A percentile compares a stretch with the other conserved stretches of the same genome.
Evolutionary conservation across 2,329 filamentous ascomycete genomes (phyloP).

Genomic region (Alternaria sp.): DNA sequence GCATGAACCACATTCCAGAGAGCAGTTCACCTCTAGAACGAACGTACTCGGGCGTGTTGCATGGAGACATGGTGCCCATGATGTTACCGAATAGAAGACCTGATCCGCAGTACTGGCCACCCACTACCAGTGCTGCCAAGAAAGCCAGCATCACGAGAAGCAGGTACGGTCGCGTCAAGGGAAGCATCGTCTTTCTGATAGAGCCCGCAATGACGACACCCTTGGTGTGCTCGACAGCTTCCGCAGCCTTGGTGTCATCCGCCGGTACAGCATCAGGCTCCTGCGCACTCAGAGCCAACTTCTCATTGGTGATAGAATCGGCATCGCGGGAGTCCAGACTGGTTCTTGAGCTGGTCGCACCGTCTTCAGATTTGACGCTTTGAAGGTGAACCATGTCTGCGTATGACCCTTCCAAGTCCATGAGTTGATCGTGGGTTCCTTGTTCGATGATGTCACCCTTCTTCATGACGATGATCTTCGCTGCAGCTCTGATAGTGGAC

Average conservation of each 20-base stretch:
- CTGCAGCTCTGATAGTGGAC: slow-evolving; percentile 46
- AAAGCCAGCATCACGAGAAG: slow-evolving; percentile 57
- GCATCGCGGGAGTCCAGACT: slow-evolving; percentile 30
- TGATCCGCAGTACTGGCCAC: slow-evolving; percentile 63
- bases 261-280: slow-evolving; percentile 10
- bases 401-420: slow-evolving; percentile 51
- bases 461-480: slow-evolving; percentile 50
- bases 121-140: slow-evolving; percentile 60
- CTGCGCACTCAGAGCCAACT: slow-evolving; percentile 15
- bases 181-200: slow-evolving; percentile 41
- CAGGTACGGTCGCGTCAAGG: slow-evolving; percentile 54
- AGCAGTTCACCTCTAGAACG: slow-evolving; percentile 60
- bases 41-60: slow-evolving; percentile 58
- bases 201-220: slow-evolving; percentile 32
- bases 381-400: slow-evolving; percentile 59
- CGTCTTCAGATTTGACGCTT: slow-evolving; percentile 52
- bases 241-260: not conserved
- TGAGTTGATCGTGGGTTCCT: slow-evolving; percentile 44
- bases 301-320: slow-evolving; percentile 28
- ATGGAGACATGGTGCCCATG: slow-evolving; percentile 63
- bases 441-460: slow-evolving; percentile 47
- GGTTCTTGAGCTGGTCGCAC: slow-evolving; percentile 24
- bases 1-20: slow-evolving; percentile 65
- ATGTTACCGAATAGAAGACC: slow-evolving; percentile 68
- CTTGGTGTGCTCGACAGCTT: slow-evolving; percentile 16